A percentile compares a stretch with the other conserved stretches of the same genome.
These are phyloP conservation scores for Pythium phragmiticola DNA, from an alignment of 352 stramenopile genomes.

Conservation along the genomic window DNA sequence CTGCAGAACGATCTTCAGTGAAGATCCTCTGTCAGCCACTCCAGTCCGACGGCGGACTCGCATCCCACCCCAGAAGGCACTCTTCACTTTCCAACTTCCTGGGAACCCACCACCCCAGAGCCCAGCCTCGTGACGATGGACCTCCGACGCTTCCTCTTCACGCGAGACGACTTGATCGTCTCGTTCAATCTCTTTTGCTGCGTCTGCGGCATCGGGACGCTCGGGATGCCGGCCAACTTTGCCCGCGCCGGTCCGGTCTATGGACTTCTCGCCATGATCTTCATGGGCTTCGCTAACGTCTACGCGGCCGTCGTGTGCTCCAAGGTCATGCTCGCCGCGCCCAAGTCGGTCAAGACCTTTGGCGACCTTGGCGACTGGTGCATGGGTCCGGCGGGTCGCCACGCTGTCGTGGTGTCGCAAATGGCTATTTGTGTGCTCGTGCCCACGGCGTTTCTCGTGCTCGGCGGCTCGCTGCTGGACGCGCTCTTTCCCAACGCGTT, in stretches of 20 bases:
- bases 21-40: no score
- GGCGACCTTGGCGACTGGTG: slow-evolving; percentile 61
- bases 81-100: background rate
- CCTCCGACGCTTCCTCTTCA: slow-evolving; percentile 29
- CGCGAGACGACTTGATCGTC: slow-evolving; percentile 49
- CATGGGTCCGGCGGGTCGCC: slow-evolving; percentile 52
- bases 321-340: slow-evolving; percentile 58
- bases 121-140: background rate
- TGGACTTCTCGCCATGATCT: slow-evolving; percentile 45
- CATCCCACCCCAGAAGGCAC: background rate
- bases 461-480: slow-evolving; percentile 48
- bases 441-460: slow-evolving; percentile 57
- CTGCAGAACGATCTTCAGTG: background rate
- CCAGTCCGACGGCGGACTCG: no score
- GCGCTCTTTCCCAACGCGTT: slow-evolving; percentile 52
- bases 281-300: slow-evolving; percentile 70
- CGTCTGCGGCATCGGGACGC: slow-evolving; percentile 67
- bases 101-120: background rate
- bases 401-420: slow-evolving; percentile 43
- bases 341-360: slow-evolving; percentile 49
- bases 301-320: slow-evolving; percentile 57
- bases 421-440: slow-evolving; percentile 56
- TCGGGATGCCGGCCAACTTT: slow-evolving; percentile 73
- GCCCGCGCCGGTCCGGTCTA: slow-evolving; percentile 49
- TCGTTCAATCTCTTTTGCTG: slow-evolving; percentile 64